Conservation (phyloP, 139 green algal species). For the Auxenochlorella protothecoides region DNA sequence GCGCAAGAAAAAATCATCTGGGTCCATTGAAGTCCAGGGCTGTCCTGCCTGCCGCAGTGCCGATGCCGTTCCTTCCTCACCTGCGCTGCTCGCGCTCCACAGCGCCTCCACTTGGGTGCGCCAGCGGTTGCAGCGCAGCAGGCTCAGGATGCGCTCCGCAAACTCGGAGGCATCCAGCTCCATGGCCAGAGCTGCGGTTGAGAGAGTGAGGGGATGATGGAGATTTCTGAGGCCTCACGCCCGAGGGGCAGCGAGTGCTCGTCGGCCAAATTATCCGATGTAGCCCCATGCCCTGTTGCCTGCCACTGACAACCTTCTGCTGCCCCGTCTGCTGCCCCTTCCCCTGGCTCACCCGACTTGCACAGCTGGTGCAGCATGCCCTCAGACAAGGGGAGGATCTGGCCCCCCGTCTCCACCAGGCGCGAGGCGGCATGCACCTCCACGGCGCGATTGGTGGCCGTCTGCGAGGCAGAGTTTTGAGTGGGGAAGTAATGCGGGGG, state of each 20-base stretch:
- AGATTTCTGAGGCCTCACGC: too few species aligned
- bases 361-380: conserved; percentile 23
- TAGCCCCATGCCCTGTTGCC: too few species aligned
- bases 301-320: too few species aligned
- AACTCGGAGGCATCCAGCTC: conserved; percentile 30
- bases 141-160: conserved; percentile 15
- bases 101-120: conserved; percentile 16
- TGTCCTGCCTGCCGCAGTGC: neutral
- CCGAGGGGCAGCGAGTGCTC: too few species aligned
- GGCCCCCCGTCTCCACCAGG: neutral
- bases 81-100: neutral
- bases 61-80: neutral
- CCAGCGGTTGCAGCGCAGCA: conserved; percentile 39
- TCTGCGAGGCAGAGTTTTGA: conserved; percentile 9
- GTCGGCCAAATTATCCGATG: too few species aligned
- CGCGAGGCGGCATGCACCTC: conserved; percentile 28
- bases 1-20: too few species aligned
- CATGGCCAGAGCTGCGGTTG: conserved; percentile 11
- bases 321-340: too few species aligned
- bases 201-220: neutral
- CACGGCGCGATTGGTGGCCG: conserved; percentile 14
- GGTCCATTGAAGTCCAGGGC: too few species aligned
- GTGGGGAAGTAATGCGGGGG: neutral
- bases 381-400: conserved; percentile 18
- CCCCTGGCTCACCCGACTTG: conserved; percentile 11